Base-by-base conservation (phyloP, 176 grass and related monocot species). In the Oropetium thomaeum region DNA sequence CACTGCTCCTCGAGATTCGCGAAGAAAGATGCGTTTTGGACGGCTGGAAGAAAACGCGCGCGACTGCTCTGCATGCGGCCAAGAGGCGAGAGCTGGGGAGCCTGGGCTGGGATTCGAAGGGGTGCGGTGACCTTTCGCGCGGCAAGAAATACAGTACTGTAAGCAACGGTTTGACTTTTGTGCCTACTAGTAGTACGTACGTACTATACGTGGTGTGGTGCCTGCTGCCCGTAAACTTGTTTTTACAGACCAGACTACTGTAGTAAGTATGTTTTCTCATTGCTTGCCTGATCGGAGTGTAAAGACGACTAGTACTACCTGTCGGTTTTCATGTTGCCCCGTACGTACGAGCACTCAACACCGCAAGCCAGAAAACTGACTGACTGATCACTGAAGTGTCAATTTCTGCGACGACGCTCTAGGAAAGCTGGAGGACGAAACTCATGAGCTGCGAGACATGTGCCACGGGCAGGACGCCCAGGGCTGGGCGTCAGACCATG, bases 391-490 rank as follows among this genome's bases (percentile, higher is more conserved):
- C 26, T 11, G 15, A 48, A 55, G 48, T 72, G 69, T 55, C 48
- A 55, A 26, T 58, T 73, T 73, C 33, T 40, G 13, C 15, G 23
- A 59, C n/a, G 22, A n/a, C n/a, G n/a, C n/a, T n/a, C n/a, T n/a
- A n/a, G n/a, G n/a, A n/a, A n/a, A 20, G 26, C 9, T 25, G 7
- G 29, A 67, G 27, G 28, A 35, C 27, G 39, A 29, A 3, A 23
- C 5, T 38, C 0, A 49, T 14, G 7, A 5, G 22, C 23, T 12
- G 44, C 13, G 71, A 39, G 78, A 88, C 85, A 92, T 69, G 79
- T 86, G 86, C 64, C 34, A 47, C 31, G 49, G 44, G 17, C 75
- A 87, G 83, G 73, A 47, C 17, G 40, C 48, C 66, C 30, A 67
- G 54, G 43, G 0, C 30, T 72, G 54, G 43, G 0, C 44, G 40